Base-by-base conservation (phyloP, 2,329 filamentous ascomycete species). In the Westerdykella aurantiaca region DNA sequence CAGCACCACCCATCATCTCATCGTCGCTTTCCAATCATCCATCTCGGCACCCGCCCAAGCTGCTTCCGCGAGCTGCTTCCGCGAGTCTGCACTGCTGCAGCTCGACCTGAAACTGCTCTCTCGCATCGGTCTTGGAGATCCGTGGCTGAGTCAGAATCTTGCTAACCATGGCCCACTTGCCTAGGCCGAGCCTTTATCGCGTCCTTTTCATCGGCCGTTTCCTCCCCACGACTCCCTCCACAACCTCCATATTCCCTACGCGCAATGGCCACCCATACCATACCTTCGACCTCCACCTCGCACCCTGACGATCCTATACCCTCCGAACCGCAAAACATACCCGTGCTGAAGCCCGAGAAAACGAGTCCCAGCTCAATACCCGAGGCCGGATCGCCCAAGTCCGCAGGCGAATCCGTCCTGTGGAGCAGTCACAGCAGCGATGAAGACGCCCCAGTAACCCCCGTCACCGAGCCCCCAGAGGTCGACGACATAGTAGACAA, bases 261-360 rank as follows among this genome's bases (percentile, higher is more conserved):
- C 44, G 45, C 45, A 46, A 58, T 60, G 56, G 48, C 59, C 34
- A 42, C 52, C 43, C 53, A 57, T 41, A 60, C 52, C 45, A 67
- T 74, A 37, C 71, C 72, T 25, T 60, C 62, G 44, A 67, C 63
- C 33, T 52, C 64, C 3, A 72, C 70, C 37, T 73, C 71, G 37
- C 70, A 74, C 49, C 71, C 72, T 1, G 49, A 70, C 56, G 68
- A 74, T 48, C 71, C 72, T 1, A 70, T 74, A 14, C 71, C 72
- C 35, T 55, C 49, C 34, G 71, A 74, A 50, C 72, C 72, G 4
- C 49, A 53, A 34, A 41, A 46, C 14, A 50, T 61, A n/a, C 59
- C 61, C 14, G 50, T 63, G 47, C 67, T 64, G 44, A 44, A 48
- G 29, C 45, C 64, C 39, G 44, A 48, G 42, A 57, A 57, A 1